These are phyloP conservation scores for Kwoniella europaea DNA, from an alignment of 768 basidiomycete species.

Conservation along the genomic window DNA sequence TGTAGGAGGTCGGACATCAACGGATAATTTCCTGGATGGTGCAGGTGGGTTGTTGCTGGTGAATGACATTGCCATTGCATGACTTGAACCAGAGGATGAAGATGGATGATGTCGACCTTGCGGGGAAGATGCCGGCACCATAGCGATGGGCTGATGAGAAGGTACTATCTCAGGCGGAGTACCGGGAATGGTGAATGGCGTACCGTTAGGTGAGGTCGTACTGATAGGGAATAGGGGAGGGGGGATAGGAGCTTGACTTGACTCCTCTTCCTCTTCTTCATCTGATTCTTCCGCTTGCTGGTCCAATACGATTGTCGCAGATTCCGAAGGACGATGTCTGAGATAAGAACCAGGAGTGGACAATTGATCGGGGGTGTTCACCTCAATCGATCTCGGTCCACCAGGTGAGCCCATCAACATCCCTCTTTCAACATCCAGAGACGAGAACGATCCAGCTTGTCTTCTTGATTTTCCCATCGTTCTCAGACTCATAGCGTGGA, in stretches of 20 bases:
- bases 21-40: constrained; percentile 53
- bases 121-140: constrained; percentile 55
- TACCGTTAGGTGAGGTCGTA: constrained; percentile 22
- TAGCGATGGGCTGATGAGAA: constrained; percentile 26
- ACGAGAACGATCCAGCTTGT: constrained; percentile 94
- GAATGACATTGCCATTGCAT: constrained; percentile 47
- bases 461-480: constrained; percentile 63
- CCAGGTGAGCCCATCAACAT: constrained; percentile 62
- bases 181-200: constrained; percentile 24
- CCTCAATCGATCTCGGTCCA: constrained; percentile 7
- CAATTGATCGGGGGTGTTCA: background rate
- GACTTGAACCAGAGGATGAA: constrained; percentile 60
- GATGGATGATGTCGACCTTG: constrained; percentile 44
- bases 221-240: constrained; percentile 8
- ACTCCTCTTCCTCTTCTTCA: constrained; percentile 36
- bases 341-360: constrained; percentile 22
- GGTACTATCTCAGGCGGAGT: constrained; percentile 33
- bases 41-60: constrained; percentile 13
- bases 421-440: constrained; percentile 86
- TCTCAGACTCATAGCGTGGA: constrained; percentile 8
- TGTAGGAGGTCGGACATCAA: constrained; percentile 57
- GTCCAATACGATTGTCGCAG: constrained; percentile 32
- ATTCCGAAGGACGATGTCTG: constrained; percentile 39
- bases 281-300: constrained; percentile 30
- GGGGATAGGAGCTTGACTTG: constrained; percentile 13